These are phyloP conservation scores for Microdochium trichocladiopsis DNA, from an alignment of 2,329 filamentous ascomycete genomes.

Conservation along the genomic window DNA sequence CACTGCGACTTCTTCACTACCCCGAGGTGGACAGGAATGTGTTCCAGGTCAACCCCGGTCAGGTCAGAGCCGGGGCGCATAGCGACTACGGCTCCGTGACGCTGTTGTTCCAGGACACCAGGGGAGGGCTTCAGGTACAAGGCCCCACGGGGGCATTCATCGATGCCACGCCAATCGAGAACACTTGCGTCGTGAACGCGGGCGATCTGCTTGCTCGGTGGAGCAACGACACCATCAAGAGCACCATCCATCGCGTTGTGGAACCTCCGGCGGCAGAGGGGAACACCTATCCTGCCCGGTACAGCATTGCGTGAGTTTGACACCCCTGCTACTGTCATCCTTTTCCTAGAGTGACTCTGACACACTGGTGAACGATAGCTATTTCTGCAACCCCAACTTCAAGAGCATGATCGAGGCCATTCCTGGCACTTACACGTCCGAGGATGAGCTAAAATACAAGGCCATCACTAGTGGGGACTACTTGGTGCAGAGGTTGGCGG, in stretches of 20 bases:
- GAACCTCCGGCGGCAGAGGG: slow-evolving; percentile 61
- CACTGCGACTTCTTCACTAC: slow-evolving; percentile 69
- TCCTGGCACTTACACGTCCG: slow-evolving; percentile 62
- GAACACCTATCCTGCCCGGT: slow-evolving; percentile 64
- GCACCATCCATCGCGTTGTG: slow-evolving; percentile 83
- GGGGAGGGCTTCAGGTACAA: slow-evolving; percentile 51
- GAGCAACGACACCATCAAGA: slow-evolving; percentile 89
- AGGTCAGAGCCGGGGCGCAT: slow-evolving; percentile 73
- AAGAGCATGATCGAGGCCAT: slow-evolving; percentile 71
- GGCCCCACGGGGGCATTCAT: slow-evolving; percentile 73
- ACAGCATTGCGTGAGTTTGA: slow-evolving; percentile 68
- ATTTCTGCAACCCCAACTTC: slow-evolving; percentile 86
- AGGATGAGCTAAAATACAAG: slow-evolving; percentile 70
- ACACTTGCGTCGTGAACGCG: slow-evolving; percentile 82
- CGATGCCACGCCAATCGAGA: slow-evolving; percentile 73
- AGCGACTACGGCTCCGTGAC: slow-evolving; percentile 60
- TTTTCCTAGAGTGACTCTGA: background rate
- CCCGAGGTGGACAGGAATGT: slow-evolving; percentile 58
- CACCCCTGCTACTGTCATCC: background rate
- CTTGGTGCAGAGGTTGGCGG: slow-evolving; percentile 66
- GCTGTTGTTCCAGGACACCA: slow-evolving; percentile 52
- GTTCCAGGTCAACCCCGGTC: slow-evolving; percentile 59
- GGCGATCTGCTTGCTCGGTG: slow-evolving; percentile 80
- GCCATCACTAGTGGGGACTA: slow-evolving; percentile 77
- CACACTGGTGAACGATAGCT: slow-evolving; percentile 31